phyloP scores from a whole-genome alignment of 208 protist species.

The Leishmania amazonensis region DNA sequence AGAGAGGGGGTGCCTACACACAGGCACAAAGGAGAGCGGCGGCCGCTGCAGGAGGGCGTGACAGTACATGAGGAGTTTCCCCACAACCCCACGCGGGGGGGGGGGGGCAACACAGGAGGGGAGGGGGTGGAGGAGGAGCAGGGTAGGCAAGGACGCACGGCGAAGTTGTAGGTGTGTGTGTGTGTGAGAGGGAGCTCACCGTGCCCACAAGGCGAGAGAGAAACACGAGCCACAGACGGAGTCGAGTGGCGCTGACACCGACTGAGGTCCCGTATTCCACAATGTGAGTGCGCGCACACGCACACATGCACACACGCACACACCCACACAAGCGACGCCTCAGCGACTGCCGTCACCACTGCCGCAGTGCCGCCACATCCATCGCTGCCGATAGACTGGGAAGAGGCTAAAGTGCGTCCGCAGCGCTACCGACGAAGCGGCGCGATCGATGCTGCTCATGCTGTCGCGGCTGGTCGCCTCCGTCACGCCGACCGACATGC shows the following conservation, averaged over 20 bases:
- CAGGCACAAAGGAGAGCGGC: neutral
- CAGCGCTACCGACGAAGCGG: neutral
- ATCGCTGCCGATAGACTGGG: slow-evolving; percentile 19
- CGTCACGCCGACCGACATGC: neutral
- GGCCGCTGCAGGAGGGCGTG: neutral
- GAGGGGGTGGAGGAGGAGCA: too few species aligned
- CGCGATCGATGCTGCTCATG: neutral
- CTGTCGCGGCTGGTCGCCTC: neutral
- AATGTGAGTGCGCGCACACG: neutral
- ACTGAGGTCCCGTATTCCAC: neutral
- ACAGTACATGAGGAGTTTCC: too few species aligned
- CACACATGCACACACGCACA: neutral
- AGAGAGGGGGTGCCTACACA: neutral
- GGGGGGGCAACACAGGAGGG: too few species aligned
- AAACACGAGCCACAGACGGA: neutral
- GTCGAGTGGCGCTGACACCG: neutral
- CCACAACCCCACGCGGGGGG: too few species aligned
- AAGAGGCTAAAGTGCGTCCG: slow-evolving; percentile 1
- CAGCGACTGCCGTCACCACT: neutral
- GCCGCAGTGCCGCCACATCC: slow-evolving; percentile 24
- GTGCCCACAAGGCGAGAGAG: neutral
- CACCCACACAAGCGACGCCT: neutral
- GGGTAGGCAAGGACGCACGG: neutral
- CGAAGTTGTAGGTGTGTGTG: too few species aligned
- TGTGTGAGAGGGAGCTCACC: neutral